Conservation (phyloP, 192 early-diverging fungal species). For the Linnemannia zychae region DNA sequence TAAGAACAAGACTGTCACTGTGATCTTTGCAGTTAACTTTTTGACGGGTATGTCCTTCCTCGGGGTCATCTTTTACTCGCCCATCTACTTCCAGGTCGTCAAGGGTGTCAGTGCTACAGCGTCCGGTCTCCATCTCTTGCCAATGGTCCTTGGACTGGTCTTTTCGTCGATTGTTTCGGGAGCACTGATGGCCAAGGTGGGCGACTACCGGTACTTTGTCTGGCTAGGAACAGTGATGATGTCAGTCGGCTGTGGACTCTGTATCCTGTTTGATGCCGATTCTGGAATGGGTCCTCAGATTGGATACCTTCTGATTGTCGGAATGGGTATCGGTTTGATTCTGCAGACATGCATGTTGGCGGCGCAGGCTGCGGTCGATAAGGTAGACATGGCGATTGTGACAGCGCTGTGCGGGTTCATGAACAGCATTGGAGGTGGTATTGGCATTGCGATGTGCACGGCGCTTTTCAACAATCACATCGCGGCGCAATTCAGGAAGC, state of each 20-base stretch:
- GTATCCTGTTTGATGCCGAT: slow-evolving; percentile 57
- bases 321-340: slow-evolving; percentile 80
- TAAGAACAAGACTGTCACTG: slow-evolving; percentile 70
- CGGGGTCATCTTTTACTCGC: slow-evolving; percentile 81
- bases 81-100: slow-evolving; percentile 88
- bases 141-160: slow-evolving; percentile 81
- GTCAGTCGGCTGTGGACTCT: slow-evolving; percentile 72
- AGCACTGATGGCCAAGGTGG: slow-evolving; percentile 66
- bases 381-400: slow-evolving; percentile 77
- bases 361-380: slow-evolving; percentile 76
- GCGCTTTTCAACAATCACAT: slow-evolving; percentile 74
- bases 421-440: slow-evolving; percentile 59
- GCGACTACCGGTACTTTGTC: slow-evolving; percentile 74
- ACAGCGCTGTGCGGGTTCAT: slow-evolving; percentile 79
- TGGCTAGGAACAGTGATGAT: slow-evolving; percentile 72
- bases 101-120: slow-evolving; percentile 77
- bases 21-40: slow-evolving; percentile 72
- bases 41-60: slow-evolving; percentile 76
- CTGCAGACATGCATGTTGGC: slow-evolving; percentile 83
- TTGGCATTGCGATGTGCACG: slow-evolving; percentile 78
- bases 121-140: slow-evolving; percentile 81
- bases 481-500: slow-evolving; percentile 23
- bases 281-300: slow-evolving; percentile 67
- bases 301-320: slow-evolving; percentile 76
- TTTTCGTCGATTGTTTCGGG: slow-evolving; percentile 77